Evolutionary conservation across 176 grass and related monocot species (phyloP).

Genomic region (Poa annua): DNA sequence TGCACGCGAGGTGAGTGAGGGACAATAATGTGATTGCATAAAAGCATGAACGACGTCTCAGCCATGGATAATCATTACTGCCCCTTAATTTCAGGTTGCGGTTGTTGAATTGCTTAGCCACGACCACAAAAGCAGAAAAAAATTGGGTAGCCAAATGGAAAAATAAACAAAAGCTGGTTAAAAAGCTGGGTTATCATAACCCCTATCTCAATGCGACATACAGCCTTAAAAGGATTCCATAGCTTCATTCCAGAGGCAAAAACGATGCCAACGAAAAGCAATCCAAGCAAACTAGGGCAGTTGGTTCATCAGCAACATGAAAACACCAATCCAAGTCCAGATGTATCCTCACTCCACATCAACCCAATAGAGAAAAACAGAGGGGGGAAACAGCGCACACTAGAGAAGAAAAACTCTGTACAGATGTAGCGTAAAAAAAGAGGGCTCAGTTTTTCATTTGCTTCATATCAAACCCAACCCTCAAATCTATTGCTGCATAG

Average conservation of each 20-base stretch:
- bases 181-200: no score
- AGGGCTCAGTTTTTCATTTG: constrained; percentile 39
- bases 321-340: not conserved
- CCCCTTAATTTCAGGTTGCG: not conserved
- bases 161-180: no score
- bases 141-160: no score
- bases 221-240: no score
- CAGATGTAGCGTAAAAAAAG: not conserved
- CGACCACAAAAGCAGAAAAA: no score
- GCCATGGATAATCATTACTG: not conserved
- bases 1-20: not conserved
- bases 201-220: no score
- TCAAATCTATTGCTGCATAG: not conserved
- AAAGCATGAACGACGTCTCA: no score
- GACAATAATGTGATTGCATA: not conserved
- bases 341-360: not conserved
- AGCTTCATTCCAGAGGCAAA: no score
- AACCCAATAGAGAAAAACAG: not conserved
- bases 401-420: not conserved
- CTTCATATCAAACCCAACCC: not conserved
- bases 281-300: not conserved
- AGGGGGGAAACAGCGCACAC: not conserved
- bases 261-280: no score
- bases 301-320: not conserved
- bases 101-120: no score